phyloP scores from a whole-genome alignment of 345 rosid species.

The Geranium rotundifolium region DNA sequence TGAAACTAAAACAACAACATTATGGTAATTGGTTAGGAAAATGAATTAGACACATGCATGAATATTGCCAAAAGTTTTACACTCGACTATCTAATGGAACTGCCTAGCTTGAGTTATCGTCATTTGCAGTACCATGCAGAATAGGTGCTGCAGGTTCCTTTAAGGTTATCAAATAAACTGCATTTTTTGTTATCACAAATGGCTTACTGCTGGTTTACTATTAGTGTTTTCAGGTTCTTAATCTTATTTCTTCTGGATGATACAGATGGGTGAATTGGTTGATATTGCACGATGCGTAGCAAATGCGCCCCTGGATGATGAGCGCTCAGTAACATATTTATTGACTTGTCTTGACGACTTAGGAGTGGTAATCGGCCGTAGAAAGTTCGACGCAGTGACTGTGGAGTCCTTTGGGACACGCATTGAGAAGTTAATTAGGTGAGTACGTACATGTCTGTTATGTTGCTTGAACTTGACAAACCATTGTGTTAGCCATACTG shows the following conservation, averaged over 20 bases:
- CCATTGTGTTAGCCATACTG: neutral
- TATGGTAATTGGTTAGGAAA: no score
- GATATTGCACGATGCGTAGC: slow-evolving; percentile 95
- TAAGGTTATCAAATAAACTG: no score
- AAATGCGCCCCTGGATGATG: slow-evolving; percentile 68
- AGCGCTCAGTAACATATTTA: slow-evolving; percentile 50
- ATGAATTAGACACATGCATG: no score
- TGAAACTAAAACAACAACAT: no score
- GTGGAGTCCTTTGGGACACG: slow-evolving; percentile 95
- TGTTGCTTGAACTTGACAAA: slow-evolving; percentile 3
- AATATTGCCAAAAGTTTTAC: no score
- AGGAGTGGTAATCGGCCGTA: slow-evolving; percentile 68
- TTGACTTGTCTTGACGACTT: slow-evolving; percentile 77
- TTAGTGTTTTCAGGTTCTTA: slow-evolving; percentile 7
- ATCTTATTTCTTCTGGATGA: slow-evolving; percentile 15
- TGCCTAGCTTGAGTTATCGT: no score
- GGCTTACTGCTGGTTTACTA: no score
- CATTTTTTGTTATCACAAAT: no score
- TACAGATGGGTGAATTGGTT: slow-evolving; percentile 94
- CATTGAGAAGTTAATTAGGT: slow-evolving; percentile 89
- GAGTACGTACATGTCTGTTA: slow-evolving; percentile 11
- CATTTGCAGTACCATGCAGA: no score
- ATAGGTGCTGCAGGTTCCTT: no score
- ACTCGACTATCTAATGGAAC: no score
- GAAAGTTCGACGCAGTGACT: slow-evolving; percentile 88